A percentile compares a stretch with the other conserved stretches of the same genome.
Evolutionary conservation across 805 yeast species (phyloP).

Genomic region (Brettanomyces naardenensis): DNA sequence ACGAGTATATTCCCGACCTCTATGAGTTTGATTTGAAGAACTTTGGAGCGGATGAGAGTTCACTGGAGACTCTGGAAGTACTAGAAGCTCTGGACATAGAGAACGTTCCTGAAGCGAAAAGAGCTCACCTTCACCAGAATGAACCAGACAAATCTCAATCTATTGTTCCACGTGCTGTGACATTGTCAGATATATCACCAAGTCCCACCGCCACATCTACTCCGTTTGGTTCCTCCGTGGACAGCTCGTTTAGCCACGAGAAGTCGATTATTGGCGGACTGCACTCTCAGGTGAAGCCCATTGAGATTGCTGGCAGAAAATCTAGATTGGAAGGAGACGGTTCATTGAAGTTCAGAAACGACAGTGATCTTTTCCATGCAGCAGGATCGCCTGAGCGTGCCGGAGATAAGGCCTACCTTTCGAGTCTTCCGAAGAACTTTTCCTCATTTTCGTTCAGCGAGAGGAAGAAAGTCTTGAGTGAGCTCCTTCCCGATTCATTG

Average conservation of each 20-base stretch:
- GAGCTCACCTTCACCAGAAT: no score
- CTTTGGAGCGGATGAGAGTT: slow-evolving; percentile 13
- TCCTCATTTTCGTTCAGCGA: slow-evolving; percentile 46
- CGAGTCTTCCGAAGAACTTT: slow-evolving; percentile 41
- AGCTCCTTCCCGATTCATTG: slow-evolving; percentile 20
- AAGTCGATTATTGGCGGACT: slow-evolving; percentile 4
- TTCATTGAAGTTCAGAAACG: slow-evolving; percentile 6
- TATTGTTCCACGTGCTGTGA: background rate
- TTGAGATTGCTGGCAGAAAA: slow-evolving; percentile 12
- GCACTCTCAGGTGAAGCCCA: slow-evolving; percentile 24
- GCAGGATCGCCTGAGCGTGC: slow-evolving; percentile 27
- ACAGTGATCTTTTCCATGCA: slow-evolving; percentile 14
- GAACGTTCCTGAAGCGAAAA: no score
- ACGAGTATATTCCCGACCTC: slow-evolving; percentile 70
- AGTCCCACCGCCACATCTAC: background rate
- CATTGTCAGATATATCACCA: background rate
- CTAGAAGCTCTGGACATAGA: no score
- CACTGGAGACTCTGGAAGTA: background rate
- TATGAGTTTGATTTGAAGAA: slow-evolving; percentile 24
- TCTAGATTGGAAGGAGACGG: slow-evolving; percentile 1
- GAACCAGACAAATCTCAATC: background rate
- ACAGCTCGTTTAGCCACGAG: background rate
- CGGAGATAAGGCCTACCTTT: slow-evolving; percentile 33
- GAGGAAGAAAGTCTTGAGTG: slow-evolving; percentile 29
- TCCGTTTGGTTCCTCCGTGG: background rate